These are phyloP conservation scores for Tricharina praecox DNA, from an alignment of 495 filamentous ascomycete genomes.

Conservation along the genomic window DNA sequence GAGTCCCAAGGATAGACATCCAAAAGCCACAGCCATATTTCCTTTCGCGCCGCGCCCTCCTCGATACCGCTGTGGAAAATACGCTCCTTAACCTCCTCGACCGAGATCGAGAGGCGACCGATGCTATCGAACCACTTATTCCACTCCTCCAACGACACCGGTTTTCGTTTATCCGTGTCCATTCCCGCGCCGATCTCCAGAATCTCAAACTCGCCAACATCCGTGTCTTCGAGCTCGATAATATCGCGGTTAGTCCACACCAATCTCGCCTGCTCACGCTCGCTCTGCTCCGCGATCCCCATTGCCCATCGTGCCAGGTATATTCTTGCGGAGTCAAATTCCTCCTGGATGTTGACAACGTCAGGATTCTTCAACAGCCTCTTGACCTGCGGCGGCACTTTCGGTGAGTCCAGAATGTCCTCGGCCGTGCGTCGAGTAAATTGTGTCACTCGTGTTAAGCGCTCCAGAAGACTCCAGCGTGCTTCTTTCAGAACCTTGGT, in stretches of 20 bases:
- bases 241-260: slow-evolving; percentile 91
- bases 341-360: slow-evolving; percentile 84
- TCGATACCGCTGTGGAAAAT: slow-evolving; percentile 90
- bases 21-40: slow-evolving; percentile 89
- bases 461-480: slow-evolving; percentile 86
- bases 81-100: slow-evolving; percentile 85
- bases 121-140: slow-evolving; percentile 64
- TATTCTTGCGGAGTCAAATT: slow-evolving; percentile 87
- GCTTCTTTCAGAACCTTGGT: slow-evolving; percentile 92
- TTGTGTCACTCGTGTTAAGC: slow-evolving; percentile 87
- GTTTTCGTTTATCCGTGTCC: slow-evolving; percentile 55
- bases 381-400: slow-evolving; percentile 69
- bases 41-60: slow-evolving; percentile 75
- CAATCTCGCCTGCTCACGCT: slow-evolving; percentile 51
- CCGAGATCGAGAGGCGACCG: slow-evolving; percentile 57
- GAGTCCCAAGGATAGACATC: slow-evolving; percentile 87
- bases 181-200: slow-evolving; percentile 59
- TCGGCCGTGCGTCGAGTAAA: slow-evolving; percentile 85
- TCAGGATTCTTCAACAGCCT: slow-evolving; percentile 80
- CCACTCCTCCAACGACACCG: slow-evolving; percentile 73
- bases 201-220: slow-evolving; percentile 89
- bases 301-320: slow-evolving; percentile 96
- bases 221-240: slow-evolving; percentile 80
- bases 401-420: slow-evolving; percentile 75
- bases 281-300: slow-evolving; percentile 93